Evolutionary conservation across 805 yeast genomes (phyloP).

Genomic region (Teunomyces pallodes): DNA sequence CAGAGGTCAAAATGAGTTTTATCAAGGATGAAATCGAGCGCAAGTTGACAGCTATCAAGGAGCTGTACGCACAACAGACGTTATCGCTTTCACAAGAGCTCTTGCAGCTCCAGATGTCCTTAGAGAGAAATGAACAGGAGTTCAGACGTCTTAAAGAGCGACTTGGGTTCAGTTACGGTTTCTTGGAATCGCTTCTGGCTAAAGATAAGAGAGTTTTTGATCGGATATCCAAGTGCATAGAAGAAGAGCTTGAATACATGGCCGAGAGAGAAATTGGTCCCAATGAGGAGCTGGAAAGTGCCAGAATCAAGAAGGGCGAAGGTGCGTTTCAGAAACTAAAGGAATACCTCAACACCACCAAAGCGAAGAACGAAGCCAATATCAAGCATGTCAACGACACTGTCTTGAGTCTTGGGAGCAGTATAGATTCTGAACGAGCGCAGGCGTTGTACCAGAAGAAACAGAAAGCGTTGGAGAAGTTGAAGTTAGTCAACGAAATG

Average conservation of each 20-base stretch:
- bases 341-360: conserved; percentile 11
- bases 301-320: conserved; percentile 1
- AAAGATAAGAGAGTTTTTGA: conserved; percentile 1
- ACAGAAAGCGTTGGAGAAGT: conserved; percentile 11
- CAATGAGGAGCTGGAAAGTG: not conserved
- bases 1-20: conserved; percentile 4
- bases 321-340: conserved; percentile 12
- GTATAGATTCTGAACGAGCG: conserved; percentile 3
- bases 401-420: conserved; percentile 8
- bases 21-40: conserved; percentile 6
- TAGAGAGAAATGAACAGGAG: conserved; percentile 8
- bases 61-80: conserved; percentile 6
- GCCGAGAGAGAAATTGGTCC: not conserved
- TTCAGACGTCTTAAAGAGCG: conserved; percentile 7
- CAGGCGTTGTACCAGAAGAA: conserved; percentile 12
- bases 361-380: conserved; percentile 10
- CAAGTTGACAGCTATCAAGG: conserved; percentile 8
- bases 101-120: conserved; percentile 7
- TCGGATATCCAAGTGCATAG: conserved; percentile 1
- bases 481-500: conserved; percentile 12
- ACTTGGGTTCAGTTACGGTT: not conserved
- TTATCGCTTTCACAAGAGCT: conserved; percentile 9
- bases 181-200: conserved; percentile 2
- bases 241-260: conserved; percentile 2
- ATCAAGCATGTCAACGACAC: conserved; percentile 9